Base-by-base conservation (phyloP, 2,329 filamentous ascomycete species). In the Colletotrichum sp. region DNA sequence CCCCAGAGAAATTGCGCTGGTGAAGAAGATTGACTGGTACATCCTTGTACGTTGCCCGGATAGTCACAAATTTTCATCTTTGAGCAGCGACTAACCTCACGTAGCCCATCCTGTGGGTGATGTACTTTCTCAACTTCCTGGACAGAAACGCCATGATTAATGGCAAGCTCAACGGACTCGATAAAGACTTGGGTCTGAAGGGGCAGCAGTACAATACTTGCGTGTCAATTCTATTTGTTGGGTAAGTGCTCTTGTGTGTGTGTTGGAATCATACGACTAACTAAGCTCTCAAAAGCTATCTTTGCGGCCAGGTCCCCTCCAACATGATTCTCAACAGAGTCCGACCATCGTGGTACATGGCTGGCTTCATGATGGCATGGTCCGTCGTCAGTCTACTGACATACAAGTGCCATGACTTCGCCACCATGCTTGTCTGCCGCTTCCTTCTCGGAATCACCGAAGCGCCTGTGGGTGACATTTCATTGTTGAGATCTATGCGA, bases 271-370 rank as follows among this genome's bases (percentile, higher is more conserved):
- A 24, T 24, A 24, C 24, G 24, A 24, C 24, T 24, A 24, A 24
- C 30, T 32, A 32, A 32, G 0, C 30, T 10, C 30, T 12, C 30
- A 32, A 32, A 32, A 76, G 74, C 8, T 76, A 78, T 10, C 75
- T 78, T 5, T 77, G 75, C 12, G 77, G 77, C 15, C 77, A 78
- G 26, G 72, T 86, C 8, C 83, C 82, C 13, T 81, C 80, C 21
- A 84, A 84, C 78, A 84, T 84, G 82, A 80, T 84, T n/a, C 74
- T 84, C 4, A 83, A 82, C 70, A 79, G 81, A 24, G 82, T 80
- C 0, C 77, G 80, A 7, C 79, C 80, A 6, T 78, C 77, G 2
- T 78, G 76, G 73, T 57, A 71, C 70, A 72, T 79, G 78, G 69
- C 76, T 72, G 77, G 77, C 7, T 78, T 78, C 57, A 74, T 76